Base-by-base conservation (phyloP, 2,329 filamentous ascomycete species). In the Grosmannia penicillata region DNA sequence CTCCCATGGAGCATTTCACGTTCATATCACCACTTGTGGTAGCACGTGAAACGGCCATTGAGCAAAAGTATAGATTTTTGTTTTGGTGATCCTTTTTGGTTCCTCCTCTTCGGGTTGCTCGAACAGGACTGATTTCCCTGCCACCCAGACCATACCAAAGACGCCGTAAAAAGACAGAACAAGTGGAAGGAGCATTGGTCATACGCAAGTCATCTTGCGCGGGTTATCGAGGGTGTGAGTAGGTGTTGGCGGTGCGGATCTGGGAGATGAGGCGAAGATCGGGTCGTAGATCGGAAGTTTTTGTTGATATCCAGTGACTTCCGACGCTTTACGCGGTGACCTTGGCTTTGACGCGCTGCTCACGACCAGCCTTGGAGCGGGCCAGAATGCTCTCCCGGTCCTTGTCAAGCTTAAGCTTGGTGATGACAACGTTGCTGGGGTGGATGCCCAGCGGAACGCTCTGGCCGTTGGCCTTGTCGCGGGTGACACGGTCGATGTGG, bases 341-440 rank as follows among this genome's bases (percentile, higher is more conserved):
- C 68, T 79, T 79, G 68, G 63, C 66, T 71, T 86, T 86, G 62
- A 68, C 68, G 61, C 69, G 69, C 59, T 76, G 71, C 69, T 89
- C 83, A 49, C 82, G 79, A 58, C 83, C 84, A 52, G 69, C 65
- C 68, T 79, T 78, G 70, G 82, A 85, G 67, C 84, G 78, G 69
- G 84, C 82, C 54, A 93, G 72, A 59, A 91, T 91, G 62, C 68
- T 70, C 75, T 91, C 83, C 54, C 84, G 81, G 69, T 93, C 83
- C 79, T 91, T 89, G 75, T 91, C 83, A 58, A 95, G 75, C 82
- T 96, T 94, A 65, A 96, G 77, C 78, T 95, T 95, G 71, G 81
- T 94, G 73, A 98, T 82, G 71, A 94, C 80, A 54, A 94, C 85
- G 69, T 96, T 96, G 69, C 82, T 93, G 58, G 91, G 81, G 69